These are phyloP conservation scores for Emericellopsis atlantica DNA, from an alignment of 2,329 filamentous ascomycete genomes.

Conservation along the genomic window DNA sequence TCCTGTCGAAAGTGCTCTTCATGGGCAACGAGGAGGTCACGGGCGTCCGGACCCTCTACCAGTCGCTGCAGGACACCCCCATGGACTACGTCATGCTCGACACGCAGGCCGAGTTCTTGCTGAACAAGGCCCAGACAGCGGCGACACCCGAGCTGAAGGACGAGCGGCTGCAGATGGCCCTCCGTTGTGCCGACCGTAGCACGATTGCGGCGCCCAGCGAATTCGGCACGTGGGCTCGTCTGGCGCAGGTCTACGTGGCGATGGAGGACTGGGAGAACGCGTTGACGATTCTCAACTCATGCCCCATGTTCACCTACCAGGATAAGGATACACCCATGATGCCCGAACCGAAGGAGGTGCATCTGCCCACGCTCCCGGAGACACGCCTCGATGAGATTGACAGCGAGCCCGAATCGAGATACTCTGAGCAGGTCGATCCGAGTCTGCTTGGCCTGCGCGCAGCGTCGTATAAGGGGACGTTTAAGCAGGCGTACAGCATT, in stretches of 20 bases:
- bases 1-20: constrained; percentile 82
- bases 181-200: constrained; percentile 87
- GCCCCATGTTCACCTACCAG: constrained; percentile 99
- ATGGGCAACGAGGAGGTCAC: constrained; percentile 97
- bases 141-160: constrained; percentile 41
- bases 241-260: constrained; percentile 87
- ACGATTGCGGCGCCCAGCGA: constrained; percentile 94
- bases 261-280: constrained; percentile 97
- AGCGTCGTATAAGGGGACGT: constrained; percentile 85
- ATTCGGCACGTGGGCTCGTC: constrained; percentile 89
- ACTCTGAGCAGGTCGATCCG: constrained; percentile 75
- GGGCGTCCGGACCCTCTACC: constrained; percentile 75
- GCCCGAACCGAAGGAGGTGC: constrained; percentile 82
- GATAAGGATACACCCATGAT: constrained; percentile 93
- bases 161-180: constrained; percentile 67
- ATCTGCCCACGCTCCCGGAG: constrained; percentile 76
- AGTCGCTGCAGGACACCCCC: constrained; percentile 78
- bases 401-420: constrained; percentile 72
- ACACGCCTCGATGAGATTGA: constrained; percentile 93
- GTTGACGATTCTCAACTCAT: constrained; percentile 89
- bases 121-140: constrained; percentile 61
- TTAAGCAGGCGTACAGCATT: constrained; percentile 86
- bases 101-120: constrained; percentile 82
- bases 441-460: constrained; percentile 78
- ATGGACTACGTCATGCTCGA: constrained; percentile 98